Conservation (phyloP, 108 stramenopile genomes). For the Hondaea fermentalgiana region DNA sequence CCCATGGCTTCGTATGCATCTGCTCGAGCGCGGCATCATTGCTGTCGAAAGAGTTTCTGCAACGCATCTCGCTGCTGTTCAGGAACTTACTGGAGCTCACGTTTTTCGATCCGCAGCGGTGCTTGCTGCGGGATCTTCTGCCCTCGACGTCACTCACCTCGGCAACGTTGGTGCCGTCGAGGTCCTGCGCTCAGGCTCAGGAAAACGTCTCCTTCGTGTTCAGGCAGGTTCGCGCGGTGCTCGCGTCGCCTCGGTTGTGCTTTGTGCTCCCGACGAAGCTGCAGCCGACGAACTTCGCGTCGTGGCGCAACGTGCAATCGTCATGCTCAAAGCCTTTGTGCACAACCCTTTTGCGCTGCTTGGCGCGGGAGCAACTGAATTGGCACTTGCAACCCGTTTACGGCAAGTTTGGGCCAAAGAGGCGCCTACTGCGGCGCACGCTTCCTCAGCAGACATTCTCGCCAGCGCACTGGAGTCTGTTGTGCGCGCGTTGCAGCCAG, state of each 20-base stretch:
- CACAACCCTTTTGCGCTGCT: background rate
- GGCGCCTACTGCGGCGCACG: background rate
- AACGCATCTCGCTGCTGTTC: background rate
- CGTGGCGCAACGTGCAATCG: background rate
- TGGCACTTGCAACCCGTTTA: background rate
- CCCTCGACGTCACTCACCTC: background rate
- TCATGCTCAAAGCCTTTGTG: background rate
- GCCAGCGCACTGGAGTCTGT: background rate
- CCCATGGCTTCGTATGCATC: background rate
- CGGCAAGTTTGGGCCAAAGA: background rate
- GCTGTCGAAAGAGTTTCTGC: background rate
- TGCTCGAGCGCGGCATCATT: background rate
- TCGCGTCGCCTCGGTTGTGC: background rate
- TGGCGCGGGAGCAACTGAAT: background rate
- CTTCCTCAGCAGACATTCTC: background rate
- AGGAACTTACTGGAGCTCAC: background rate
- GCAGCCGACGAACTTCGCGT: background rate
- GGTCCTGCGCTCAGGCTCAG: background rate
- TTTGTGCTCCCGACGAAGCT: background rate
- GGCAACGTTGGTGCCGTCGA: background rate
- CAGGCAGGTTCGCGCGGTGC: background rate
- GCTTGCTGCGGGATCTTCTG: background rate
- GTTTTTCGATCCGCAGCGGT: background rate
- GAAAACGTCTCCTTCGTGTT: background rate
- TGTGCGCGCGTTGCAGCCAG: background rate